Conservation (phyloP, 768 basidiomycete genomes). For the Tricholoma hemisulphureum region DNA sequence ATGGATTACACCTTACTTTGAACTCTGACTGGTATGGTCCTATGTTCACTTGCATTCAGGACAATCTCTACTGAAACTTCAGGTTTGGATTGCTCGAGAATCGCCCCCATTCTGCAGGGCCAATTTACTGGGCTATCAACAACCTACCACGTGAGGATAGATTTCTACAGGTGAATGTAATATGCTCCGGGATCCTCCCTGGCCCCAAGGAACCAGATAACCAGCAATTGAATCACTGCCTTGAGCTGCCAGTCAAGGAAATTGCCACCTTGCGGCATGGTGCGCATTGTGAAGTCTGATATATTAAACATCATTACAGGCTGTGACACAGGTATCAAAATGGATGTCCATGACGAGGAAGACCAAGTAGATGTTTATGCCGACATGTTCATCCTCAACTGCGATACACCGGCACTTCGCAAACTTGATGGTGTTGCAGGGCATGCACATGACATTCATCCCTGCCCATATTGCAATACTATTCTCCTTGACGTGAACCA, state of each 20-base stretch:
- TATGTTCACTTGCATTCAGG: too few species aligned
- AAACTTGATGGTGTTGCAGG: slow-evolving; percentile 26
- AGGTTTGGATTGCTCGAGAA: slow-evolving; percentile 24
- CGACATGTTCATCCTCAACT: slow-evolving; percentile 24
- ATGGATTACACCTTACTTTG: slow-evolving; percentile 22
- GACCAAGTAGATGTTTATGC: slow-evolving; percentile 19
- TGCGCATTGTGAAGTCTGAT: too few species aligned
- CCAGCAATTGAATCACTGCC: slow-evolving; percentile 23
- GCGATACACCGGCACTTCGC: slow-evolving; percentile 25
- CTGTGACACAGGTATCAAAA: slow-evolving; percentile 20
- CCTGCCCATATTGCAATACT: slow-evolving; percentile 24
- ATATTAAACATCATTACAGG: not conserved
- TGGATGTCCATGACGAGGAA: slow-evolving; percentile 21
- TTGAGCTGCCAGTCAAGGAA: slow-evolving; percentile 19
- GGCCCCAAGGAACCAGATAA: slow-evolving; percentile 25
- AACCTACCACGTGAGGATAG: slow-evolving; percentile 18
- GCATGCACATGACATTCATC: slow-evolving; percentile 24
- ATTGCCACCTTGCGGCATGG: slow-evolving; percentile 5
- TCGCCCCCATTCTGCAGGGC: slow-evolving; percentile 28
- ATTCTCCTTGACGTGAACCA: slow-evolving; percentile 21
- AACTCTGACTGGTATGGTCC: slow-evolving; percentile 26
- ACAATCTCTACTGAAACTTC: not conserved
- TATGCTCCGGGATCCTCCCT: slow-evolving; percentile 20
- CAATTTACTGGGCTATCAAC: slow-evolving; percentile 23
- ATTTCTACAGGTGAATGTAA: slow-evolving; percentile 21